Conservation (phyloP, 2,329 filamentous ascomycete species). For the Metarhizium humberi region DNA sequence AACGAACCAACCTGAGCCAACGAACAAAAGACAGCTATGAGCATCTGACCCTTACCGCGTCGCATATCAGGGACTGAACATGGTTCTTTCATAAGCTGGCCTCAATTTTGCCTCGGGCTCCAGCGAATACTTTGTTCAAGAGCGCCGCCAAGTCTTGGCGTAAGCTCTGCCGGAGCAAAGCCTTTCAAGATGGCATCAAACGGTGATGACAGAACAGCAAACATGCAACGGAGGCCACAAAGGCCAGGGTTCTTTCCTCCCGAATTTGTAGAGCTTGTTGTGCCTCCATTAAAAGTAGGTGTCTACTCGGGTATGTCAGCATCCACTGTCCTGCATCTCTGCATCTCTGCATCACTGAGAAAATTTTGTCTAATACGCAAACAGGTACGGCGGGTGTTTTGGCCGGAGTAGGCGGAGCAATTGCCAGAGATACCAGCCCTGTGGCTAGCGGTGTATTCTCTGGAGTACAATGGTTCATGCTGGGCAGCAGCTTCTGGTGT, state of each 20-base stretch:
- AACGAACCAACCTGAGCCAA: not conserved
- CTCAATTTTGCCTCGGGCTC: not conserved
- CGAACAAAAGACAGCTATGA: too few species aligned
- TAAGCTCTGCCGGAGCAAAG: not conserved
- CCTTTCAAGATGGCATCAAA: conserved; percentile 9
- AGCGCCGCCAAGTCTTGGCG: not conserved
- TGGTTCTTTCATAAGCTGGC: too few species aligned
- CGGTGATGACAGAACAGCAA: conserved; percentile 8
- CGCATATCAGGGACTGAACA: too few species aligned
- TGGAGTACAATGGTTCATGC: conserved; percentile 71
- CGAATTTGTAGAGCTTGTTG: conserved; percentile 34
- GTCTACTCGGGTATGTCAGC: conserved; percentile 41
- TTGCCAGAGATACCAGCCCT: conserved; percentile 58
- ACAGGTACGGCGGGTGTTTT: conserved; percentile 52
- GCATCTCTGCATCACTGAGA: not conserved
- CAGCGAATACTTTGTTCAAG: not conserved
- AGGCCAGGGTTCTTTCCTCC: conserved; percentile 30
- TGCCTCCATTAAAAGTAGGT: conserved; percentile 49
- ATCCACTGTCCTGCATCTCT: not conserved
- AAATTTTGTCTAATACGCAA: not conserved
- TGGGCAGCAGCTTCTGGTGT: conserved; percentile 73
- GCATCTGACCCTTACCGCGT: too few species aligned
- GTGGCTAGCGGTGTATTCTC: conserved; percentile 63
- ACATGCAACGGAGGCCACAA: conserved; percentile 14
- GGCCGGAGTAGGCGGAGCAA: conserved; percentile 60